phyloP scores from a whole-genome alignment of 2,329 filamentous ascomycete genomes.

The Clarireedia monteithiana region DNA sequence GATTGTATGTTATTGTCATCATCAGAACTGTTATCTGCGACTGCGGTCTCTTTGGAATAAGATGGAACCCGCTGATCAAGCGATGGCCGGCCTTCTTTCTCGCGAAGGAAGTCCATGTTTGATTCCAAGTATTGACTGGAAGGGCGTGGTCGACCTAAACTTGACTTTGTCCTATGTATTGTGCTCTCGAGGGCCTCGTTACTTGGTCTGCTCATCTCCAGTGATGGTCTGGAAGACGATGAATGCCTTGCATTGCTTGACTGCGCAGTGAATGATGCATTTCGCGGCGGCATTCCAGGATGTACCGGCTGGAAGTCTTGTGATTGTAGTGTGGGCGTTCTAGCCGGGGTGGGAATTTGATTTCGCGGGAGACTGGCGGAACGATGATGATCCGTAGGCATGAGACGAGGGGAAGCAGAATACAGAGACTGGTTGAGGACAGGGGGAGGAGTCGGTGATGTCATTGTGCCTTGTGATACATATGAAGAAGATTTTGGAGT shows the following conservation, averaged over 20 bases:
- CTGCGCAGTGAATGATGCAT: constrained; percentile 31
- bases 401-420: constrained; percentile 17
- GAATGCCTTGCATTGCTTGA: constrained; percentile 33
- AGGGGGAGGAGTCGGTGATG: constrained; percentile 45
- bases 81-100: constrained; percentile 48
- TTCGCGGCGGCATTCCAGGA: constrained; percentile 15
- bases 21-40: constrained; percentile 32
- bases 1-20: constrained; percentile 62
- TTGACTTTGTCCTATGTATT: constrained; percentile 54
- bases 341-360: constrained; percentile 15
- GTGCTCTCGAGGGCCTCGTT: constrained; percentile 50
- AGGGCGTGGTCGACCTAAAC: constrained; percentile 63
- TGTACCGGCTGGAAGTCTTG: constrained; percentile 19
- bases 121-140: constrained; percentile 77
- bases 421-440: constrained; percentile 17
- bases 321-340: constrained; percentile 15
- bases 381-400: constrained; percentile 37
- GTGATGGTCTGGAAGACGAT: constrained; percentile 55
- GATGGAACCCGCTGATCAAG: constrained; percentile 28
- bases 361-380: constrained; percentile 39
- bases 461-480: constrained; percentile 77
- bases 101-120: constrained; percentile 74
- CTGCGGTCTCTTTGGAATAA: constrained; percentile 19
- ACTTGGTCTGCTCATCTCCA: constrained; percentile 62
- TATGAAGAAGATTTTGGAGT: constrained; percentile 15